A percentile compares a stretch with the other conserved stretches of the same genome.
Evolutionary conservation across 2,329 filamentous ascomycete species (phyloP).

Genomic region (Zymoseptoria crescenta): DNA sequence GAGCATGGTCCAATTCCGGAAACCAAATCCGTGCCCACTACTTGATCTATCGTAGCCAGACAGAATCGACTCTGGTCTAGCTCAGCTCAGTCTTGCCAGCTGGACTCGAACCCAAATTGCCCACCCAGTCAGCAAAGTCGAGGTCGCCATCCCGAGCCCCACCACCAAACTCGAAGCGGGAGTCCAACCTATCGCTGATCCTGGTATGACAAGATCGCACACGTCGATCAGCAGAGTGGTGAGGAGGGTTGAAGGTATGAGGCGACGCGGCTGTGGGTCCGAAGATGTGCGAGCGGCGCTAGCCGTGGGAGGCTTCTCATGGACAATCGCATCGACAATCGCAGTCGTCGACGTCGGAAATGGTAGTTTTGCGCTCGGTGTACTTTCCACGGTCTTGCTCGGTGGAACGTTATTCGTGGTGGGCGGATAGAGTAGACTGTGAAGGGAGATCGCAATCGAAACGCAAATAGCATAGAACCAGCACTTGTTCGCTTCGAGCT

Average conservation of each 20-base stretch:
- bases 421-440: conserved; percentile 22
- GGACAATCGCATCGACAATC: too few relatives aligned
- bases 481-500: conserved; percentile 57
- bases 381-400: background rate
- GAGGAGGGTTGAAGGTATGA: background rate
- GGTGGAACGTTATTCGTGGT: background rate
- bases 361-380: background rate
- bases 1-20: conserved; percentile 13
- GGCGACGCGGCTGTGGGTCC: background rate
- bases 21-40: background rate
- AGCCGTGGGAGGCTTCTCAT: background rate
- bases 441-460: conserved; percentile 38
- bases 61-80: background rate
- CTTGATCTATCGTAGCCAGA: background rate
- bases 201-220: conserved; percentile 57
- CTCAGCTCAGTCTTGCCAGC: background rate
- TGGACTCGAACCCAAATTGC: conserved; percentile 48
- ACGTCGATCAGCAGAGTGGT: conserved; percentile 44
- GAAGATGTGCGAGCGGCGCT: background rate
- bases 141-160: conserved; percentile 52
- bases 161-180: conserved; percentile 45
- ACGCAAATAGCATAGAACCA: conserved; percentile 58
- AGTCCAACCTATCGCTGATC: conserved; percentile 54
- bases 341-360: background rate
- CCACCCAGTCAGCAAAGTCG: conserved; percentile 52